phyloP scores from a whole-genome alignment of 73 alveolate species.

The Blepharisma japonicum region DNA sequence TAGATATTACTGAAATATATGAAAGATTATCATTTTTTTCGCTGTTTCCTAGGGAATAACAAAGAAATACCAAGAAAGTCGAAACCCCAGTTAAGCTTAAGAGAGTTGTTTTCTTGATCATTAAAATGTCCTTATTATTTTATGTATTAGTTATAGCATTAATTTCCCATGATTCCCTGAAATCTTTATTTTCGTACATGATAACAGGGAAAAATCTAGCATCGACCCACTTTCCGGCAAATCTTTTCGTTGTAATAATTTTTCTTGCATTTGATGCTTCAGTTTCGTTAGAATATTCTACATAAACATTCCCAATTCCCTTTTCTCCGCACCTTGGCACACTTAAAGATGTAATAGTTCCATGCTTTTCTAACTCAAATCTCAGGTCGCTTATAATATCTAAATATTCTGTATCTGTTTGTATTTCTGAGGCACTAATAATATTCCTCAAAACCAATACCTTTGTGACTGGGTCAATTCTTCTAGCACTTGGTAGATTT shows the following conservation, averaged over 20 bases:
- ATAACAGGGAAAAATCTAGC: constrained; percentile 12
- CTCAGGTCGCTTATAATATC: constrained; percentile 77
- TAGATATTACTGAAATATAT: too few species aligned
- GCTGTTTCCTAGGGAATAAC: too few species aligned
- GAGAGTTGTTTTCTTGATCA: too few species aligned
- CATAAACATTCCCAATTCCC: constrained; percentile 32
- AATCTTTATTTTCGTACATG: constrained; percentile 3
- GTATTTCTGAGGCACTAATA: constrained; percentile 54
- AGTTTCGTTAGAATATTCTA: background rate
- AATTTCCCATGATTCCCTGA: constrained; percentile 20
- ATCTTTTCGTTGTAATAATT: background rate
- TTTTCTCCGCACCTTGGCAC: constrained; percentile 74
- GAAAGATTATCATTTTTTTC: too few species aligned
- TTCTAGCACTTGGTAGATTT: background rate
- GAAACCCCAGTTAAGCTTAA: too few species aligned
- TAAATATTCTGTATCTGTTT: constrained; percentile 65
- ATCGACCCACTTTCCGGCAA: constrained; percentile 23
- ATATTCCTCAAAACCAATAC: constrained; percentile 72
- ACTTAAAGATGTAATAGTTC: constrained; percentile 67
- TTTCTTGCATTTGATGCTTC: constrained; percentile 32
- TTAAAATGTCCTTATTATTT: too few species aligned
- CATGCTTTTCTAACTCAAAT: constrained; percentile 67
- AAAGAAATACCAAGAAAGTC: too few species aligned
- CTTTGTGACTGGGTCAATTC: constrained; percentile 58
- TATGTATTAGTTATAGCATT: background rate